Conservation (phyloP, 345 rosid species). For the Eucalyptus caleyi region DNA sequence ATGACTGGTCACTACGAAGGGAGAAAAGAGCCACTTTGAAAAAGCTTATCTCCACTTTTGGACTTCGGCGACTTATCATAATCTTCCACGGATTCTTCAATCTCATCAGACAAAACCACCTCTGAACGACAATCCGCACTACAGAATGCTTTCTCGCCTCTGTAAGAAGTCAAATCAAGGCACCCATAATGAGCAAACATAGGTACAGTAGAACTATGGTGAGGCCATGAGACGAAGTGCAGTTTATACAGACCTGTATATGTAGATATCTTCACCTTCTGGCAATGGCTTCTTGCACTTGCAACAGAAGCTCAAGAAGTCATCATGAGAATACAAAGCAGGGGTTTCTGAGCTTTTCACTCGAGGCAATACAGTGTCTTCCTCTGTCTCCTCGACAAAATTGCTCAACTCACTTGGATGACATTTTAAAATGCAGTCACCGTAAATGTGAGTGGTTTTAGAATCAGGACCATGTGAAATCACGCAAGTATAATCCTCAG, state of each 20-base stretch:
- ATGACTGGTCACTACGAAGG: conserved; percentile 2
- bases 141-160: conserved; percentile 88
- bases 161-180: conserved; percentile 9
- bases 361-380: neutral
- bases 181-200: neutral
- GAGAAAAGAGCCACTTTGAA: conserved; percentile 12
- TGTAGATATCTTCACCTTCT: conserved; percentile 62
- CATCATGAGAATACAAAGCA: conserved; percentile 3
- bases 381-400: neutral
- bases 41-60: conserved; percentile 13
- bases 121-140: conserved; percentile 47
- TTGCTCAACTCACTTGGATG: conserved; percentile 17
- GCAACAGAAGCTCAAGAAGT: conserved; percentile 62
- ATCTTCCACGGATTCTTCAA: conserved; percentile 14
- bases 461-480: conserved; percentile 76
- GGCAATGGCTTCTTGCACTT: conserved; percentile 57
- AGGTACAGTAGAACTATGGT: neutral
- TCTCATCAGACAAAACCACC: conserved; percentile 55
- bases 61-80: conserved; percentile 2
- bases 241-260: conserved; percentile 52
- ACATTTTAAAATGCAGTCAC: conserved; percentile 64
- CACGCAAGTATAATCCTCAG: conserved; percentile 92
- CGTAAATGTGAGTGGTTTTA: conserved; percentile 68
- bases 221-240: neutral
- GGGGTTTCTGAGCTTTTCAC: neutral